Percentiles rank a stretch among this genome's conserved stretches.
phyloP scores from a whole-genome alignment of 345 rosid genomes.

The Nasturtium officinale region DNA sequence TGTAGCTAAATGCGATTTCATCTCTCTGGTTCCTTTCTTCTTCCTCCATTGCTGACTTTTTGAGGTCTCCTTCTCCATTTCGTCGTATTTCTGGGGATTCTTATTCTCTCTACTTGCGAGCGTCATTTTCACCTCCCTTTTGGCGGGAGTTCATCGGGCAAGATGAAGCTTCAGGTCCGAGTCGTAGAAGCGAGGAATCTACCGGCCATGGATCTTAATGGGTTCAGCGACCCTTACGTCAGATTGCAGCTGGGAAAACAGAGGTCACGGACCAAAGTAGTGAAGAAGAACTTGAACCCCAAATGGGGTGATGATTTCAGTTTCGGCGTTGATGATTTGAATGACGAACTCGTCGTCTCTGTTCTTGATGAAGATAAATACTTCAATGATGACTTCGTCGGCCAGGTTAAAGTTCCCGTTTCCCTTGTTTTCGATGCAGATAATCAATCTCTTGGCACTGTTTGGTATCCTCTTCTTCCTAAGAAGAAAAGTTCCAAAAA shows the following conservation, averaged over 20 bases:
- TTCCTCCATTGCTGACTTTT: conserved; percentile 6
- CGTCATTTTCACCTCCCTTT: neutral
- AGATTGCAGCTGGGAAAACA: conserved; percentile 78
- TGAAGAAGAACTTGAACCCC: conserved; percentile 85
- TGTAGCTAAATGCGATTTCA: neutral
- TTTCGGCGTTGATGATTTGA: conserved; percentile 93
- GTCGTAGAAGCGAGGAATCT: conserved; percentile 83
- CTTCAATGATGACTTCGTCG: conserved; percentile 85
- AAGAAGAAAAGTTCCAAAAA: conserved; percentile 77
- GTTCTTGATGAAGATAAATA: conserved; percentile 92
- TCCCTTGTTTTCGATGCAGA: conserved; percentile 74
- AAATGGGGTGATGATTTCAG: conserved; percentile 88
- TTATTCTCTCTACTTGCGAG: neutral
- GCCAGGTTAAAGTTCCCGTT: conserved; percentile 67
- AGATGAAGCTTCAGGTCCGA: conserved; percentile 78
- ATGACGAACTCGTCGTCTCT: conserved; percentile 70
- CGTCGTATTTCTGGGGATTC: neutral
- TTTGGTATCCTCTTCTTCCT: conserved; percentile 82
- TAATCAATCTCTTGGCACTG: conserved; percentile 69
- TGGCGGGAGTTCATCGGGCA: conserved; percentile 7
- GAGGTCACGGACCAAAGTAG: conserved; percentile 75
- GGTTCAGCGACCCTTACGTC: conserved; percentile 89
- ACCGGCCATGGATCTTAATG: conserved; percentile 89
- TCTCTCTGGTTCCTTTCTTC: neutral
- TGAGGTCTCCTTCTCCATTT: neutral